Percentiles rank a stretch among this genome's conserved stretches.
Conservation (phyloP, 805 yeast genomes). For the Saccharomyces mikatae region DNA sequence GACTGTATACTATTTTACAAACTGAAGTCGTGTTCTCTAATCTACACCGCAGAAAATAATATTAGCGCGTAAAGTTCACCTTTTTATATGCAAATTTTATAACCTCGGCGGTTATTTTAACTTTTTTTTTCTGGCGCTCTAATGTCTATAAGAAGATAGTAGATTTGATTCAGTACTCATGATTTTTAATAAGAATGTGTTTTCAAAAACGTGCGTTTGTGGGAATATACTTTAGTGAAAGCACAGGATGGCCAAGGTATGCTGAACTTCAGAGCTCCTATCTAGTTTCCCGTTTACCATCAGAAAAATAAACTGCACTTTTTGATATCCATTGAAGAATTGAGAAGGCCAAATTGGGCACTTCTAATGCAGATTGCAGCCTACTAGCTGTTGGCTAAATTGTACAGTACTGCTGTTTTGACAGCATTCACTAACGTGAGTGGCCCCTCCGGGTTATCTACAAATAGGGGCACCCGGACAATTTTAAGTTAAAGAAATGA, state of each 20-base stretch:
- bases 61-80: background rate
- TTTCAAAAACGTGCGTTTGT: no score
- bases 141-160: background rate
- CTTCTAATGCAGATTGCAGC: background rate
- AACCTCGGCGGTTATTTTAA: background rate
- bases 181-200: background rate
- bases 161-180: background rate
- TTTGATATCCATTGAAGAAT: no score
- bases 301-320: no score
- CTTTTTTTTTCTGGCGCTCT: background rate
- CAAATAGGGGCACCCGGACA: background rate
- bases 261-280: no score
- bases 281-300: no score
- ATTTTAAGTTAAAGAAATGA: background rate
- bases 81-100: background rate
- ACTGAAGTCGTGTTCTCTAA: background rate
- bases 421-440: background rate
- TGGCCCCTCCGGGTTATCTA: background rate
- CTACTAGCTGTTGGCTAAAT: background rate
- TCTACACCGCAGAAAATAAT: background rate
- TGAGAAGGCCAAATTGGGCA: background rate
- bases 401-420: background rate
- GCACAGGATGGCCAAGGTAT: no score
- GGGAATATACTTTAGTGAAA: background rate
- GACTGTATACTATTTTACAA: background rate